Conservation (phyloP, 306 rosid species). For the Citrullus mucosospermus region DNA sequence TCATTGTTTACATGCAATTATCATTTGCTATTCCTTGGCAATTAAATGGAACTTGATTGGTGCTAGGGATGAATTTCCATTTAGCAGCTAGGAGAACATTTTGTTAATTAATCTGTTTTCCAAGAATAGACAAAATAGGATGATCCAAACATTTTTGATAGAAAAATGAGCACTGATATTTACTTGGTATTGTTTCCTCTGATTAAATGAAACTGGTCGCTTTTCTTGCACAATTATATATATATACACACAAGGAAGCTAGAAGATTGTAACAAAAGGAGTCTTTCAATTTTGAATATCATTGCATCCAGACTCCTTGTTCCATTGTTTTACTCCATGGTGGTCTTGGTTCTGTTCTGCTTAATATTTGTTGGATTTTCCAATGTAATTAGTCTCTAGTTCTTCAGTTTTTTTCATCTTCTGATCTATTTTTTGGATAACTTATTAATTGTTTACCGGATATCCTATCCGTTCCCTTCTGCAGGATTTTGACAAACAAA, state of each 20-base stretch:
- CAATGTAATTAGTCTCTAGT: neutral
- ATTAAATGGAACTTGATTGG: neutral
- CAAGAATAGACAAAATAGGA: neutral
- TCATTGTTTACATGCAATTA: neutral
- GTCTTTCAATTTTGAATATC: neutral
- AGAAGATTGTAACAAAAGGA: neutral
- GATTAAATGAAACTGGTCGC: neutral
- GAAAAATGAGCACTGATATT: neutral
- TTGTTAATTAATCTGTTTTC: neutral
- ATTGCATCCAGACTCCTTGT: neutral
- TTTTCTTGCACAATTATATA: neutral
- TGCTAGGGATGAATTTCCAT: neutral
- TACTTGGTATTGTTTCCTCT: neutral
- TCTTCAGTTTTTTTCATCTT: neutral
- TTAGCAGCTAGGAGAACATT: neutral
- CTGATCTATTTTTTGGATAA: neutral
- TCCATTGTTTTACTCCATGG: neutral
- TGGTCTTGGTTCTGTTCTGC: neutral
- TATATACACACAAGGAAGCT: too few species aligned
- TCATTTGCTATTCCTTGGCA: neutral
- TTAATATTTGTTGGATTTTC: neutral
- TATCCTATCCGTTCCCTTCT: neutral
- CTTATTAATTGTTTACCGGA: neutral
- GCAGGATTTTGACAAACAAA: constrained; percentile 71
- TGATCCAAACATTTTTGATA: neutral